These are phyloP conservation scores for Tilletia indica DNA, from an alignment of 1,284 basidiomycete species.

Conservation along the genomic window DNA sequence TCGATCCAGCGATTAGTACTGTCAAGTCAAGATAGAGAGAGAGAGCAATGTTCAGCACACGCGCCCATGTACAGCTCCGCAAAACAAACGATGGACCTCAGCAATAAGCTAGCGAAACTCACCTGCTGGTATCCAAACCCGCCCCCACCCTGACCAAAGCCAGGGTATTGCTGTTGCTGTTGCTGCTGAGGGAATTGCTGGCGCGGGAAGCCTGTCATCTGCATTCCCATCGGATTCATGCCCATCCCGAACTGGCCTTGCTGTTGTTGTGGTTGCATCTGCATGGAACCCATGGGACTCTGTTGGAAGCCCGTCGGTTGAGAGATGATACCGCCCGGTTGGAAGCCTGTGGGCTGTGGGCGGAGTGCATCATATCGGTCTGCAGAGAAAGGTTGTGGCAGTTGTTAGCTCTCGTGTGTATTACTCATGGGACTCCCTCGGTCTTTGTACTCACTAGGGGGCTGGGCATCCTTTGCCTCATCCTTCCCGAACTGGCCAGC, in stretches of 20 bases:
- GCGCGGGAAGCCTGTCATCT: conserved; percentile 14
- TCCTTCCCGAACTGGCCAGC: conserved; percentile 9
- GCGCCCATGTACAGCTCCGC: too few relatives aligned
- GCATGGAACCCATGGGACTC: not conserved
- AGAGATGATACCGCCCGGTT: conserved; percentile 16
- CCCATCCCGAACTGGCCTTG: conserved; percentile 4
- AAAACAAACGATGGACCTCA: too few relatives aligned
- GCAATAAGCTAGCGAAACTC: too few relatives aligned
- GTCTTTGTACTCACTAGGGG: not conserved
- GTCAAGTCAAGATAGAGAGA: conserved; percentile 4
- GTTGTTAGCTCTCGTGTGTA: too few relatives aligned
- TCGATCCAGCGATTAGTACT: not conserved
- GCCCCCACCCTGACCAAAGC: not conserved
- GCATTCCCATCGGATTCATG: conserved; percentile 3
- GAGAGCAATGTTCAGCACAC: not conserved
- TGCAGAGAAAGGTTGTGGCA: conserved; percentile 17
- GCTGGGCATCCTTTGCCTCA: not conserved
- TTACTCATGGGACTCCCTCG: not conserved
- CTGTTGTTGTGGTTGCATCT: conserved; percentile 13
- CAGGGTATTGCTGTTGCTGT: conserved; percentile 9
- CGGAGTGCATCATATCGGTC: conserved; percentile 49
- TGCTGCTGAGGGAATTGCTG: conserved; percentile 11
- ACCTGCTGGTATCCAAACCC: conserved; percentile 15
- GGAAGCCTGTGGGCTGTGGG: conserved; percentile 54
- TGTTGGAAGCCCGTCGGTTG: conserved; percentile 1